Evolutionary conservation across 2,329 filamentous ascomycete species (phyloP).

Genomic region (Colletotrichum tropicale): DNA sequence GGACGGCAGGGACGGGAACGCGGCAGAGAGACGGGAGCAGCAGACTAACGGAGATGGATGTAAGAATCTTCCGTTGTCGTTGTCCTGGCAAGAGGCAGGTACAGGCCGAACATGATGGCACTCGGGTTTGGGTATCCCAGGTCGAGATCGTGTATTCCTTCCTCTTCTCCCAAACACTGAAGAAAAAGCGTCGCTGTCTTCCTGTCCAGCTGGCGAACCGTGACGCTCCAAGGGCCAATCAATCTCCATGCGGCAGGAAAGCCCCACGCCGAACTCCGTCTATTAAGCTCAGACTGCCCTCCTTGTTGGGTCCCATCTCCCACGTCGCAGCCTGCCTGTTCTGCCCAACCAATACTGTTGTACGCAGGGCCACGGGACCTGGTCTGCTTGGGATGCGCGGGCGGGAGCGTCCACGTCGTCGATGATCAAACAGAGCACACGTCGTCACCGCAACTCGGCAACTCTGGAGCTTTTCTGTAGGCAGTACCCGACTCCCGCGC

Average conservation of each 20-base stretch:
- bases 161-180: background rate
- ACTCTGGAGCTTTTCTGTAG: background rate
- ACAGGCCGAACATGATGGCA: background rate
- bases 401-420: background rate
- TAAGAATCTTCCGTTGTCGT: background rate
- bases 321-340: background rate
- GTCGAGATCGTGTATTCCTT: background rate
- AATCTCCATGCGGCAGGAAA: background rate
- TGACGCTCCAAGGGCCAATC: background rate
- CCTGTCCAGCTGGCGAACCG: background rate
- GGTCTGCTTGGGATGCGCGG: background rate
- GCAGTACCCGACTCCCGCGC: background rate
- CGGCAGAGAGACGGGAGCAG: background rate
- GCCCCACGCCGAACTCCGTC: background rate
- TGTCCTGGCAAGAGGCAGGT: background rate
- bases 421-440: background rate
- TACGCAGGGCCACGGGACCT: background rate
- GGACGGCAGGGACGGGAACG: background rate
- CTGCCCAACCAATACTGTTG: background rate
- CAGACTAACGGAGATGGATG: background rate
- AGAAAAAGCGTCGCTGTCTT: background rate
- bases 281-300: background rate
- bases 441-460: background rate
- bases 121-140: background rate
- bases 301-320: background rate